Evolutionary conservation across 2,329 filamentous ascomycete species (phyloP).

Genomic region (Taxawa tesnikishii): DNA sequence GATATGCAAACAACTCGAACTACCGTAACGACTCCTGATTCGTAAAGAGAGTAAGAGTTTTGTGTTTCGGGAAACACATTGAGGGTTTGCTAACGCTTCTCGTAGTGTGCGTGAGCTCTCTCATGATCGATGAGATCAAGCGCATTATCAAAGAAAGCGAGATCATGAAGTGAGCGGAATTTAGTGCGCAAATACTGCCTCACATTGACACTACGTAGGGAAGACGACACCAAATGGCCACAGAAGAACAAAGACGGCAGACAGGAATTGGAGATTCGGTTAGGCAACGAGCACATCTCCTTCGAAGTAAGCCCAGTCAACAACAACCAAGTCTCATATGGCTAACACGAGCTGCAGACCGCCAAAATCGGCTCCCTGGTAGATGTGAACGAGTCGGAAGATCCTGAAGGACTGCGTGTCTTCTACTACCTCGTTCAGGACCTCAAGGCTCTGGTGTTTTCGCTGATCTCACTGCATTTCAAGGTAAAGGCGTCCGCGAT

Average conservation of each 20-base stretch:
- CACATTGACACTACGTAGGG: constrained; percentile 38
- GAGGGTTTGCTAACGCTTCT: too few relatives aligned
- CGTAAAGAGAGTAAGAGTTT: constrained; percentile 84
- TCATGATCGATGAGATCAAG: constrained; percentile 88
- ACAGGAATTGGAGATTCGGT: constrained; percentile 87
- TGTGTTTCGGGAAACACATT: too few relatives aligned
- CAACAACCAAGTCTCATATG: background rate
- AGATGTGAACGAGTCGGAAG: constrained; percentile 89
- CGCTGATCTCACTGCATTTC: constrained; percentile 91
- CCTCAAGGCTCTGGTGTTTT: constrained; percentile 91
- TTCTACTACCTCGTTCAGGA: constrained; percentile 99
- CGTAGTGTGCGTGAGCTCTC: constrained; percentile 86
- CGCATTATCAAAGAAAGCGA: constrained; percentile 95
- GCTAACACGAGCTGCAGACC: constrained; percentile 47
- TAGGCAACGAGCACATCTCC: constrained; percentile 92
- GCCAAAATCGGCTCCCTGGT: constrained; percentile 96
- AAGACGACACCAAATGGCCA: constrained; percentile 97
- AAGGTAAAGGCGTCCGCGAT: too few relatives aligned
- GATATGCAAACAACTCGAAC: constrained; percentile 99
- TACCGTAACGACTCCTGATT: constrained; percentile 98
- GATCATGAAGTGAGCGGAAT: constrained; percentile 72
- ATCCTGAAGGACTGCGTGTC: constrained; percentile 88
- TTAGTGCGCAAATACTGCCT: background rate
- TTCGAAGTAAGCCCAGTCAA: constrained; percentile 59
- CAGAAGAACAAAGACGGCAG: constrained; percentile 98